Evolutionary conservation across 805 yeast species (phyloP).

Genomic region (Starmerella khaoyaiensis): DNA sequence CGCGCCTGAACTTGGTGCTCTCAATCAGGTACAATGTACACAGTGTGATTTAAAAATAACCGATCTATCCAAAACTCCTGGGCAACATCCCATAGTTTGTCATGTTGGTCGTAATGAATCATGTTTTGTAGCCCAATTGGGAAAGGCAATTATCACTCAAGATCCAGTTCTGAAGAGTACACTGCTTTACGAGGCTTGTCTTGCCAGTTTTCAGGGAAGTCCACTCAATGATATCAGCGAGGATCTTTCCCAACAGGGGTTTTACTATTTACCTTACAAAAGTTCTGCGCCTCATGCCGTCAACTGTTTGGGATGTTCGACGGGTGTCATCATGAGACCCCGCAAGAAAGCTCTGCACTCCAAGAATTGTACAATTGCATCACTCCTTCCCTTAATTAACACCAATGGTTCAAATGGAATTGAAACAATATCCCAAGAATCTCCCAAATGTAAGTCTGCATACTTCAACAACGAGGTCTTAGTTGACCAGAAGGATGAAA

Average conservation of each 20-base stretch:
- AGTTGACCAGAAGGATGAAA: no score
- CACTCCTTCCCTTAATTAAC: no score
- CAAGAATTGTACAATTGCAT: neutral
- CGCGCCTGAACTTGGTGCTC: neutral
- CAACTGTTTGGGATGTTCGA: slow-evolving; percentile 7
- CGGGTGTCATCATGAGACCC: slow-evolving; percentile 6
- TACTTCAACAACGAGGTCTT: neutral
- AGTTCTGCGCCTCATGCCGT: neutral
- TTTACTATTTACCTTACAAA: slow-evolving; percentile 1
- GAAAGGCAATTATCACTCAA: no score
- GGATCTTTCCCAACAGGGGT: slow-evolving; percentile 1
- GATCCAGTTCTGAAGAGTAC: no score
- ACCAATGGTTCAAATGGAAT: neutral
- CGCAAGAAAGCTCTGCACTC: neutral
- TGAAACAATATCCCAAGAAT: neutral
- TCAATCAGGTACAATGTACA: slow-evolving; percentile 4
- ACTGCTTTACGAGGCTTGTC: neutral
- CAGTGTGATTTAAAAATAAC: neutral
- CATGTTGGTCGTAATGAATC: slow-evolving; percentile 1
- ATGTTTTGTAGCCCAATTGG: slow-evolving; percentile 6
- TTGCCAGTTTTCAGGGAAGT: neutral
- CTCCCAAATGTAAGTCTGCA: no score
- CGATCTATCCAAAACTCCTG: neutral
- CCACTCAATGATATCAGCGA: neutral
- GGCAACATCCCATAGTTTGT: slow-evolving; percentile 3